phyloP scores from a whole-genome alignment of 352 stramenopile genomes.

The Phytopythium helicoides region DNA sequence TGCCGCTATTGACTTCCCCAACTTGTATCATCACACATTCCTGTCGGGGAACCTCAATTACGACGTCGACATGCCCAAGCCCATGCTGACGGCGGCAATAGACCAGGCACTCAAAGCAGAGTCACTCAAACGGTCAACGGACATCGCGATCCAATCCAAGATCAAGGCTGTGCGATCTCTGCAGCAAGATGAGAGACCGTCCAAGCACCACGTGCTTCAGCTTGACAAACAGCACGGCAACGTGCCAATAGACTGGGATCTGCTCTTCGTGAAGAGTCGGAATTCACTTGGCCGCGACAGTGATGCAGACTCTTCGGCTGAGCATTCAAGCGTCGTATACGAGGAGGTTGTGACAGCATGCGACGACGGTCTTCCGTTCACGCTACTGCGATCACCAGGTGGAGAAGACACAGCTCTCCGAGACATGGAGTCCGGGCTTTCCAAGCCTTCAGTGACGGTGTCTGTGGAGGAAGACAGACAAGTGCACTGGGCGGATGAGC shows the following conservation, averaged over 20 bases:
- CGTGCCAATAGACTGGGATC: conserved; percentile 43
- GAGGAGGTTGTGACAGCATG: conserved; percentile 47
- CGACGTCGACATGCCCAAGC: conserved; percentile 49
- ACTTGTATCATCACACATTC: conserved; percentile 85
- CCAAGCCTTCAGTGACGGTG: conserved; percentile 13
- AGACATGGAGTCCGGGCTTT: background rate
- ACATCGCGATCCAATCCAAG: conserved; percentile 58
- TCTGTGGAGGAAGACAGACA: conserved; percentile 20
- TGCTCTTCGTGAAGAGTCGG: conserved; percentile 45
- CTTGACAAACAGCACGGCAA: conserved; percentile 22
- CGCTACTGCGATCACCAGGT: conserved; percentile 47
- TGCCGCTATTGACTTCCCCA: conserved; percentile 74
- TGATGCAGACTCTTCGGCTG: conserved; percentile 21
- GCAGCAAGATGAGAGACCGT: conserved; percentile 1
- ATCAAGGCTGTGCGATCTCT: conserved; percentile 36
- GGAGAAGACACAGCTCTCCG: background rate
- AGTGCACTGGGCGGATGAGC: conserved; percentile 4
- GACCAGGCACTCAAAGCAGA: conserved; percentile 80
- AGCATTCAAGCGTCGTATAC: conserved; percentile 34
- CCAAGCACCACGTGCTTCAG: conserved; percentile 4
- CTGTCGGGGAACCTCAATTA: conserved; percentile 82
- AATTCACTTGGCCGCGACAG: conserved; percentile 36
- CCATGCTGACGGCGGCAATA: conserved; percentile 33
- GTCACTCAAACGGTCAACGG: conserved; percentile 50
- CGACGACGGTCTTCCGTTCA: conserved; percentile 63